Percentiles rank a stretch among this genome's conserved stretches.
Evolutionary conservation across 345 rosid species (phyloP).

Genomic region (sweet orange (Citrus sinensis)): DVS_A1.0 CM039163.1:15320001-15320500

Average conservation of each 20-base stretch:
- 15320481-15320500: neutral
- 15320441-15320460: neutral
- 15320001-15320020: slow-evolving; percentile 15
- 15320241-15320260: neutral
- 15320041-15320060: neutral
- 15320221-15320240: too few species aligned
- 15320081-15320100: neutral
- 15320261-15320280: neutral
- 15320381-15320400: neutral
- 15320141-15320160: slow-evolving; percentile 9
- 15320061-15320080: neutral
- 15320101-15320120: neutral
- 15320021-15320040: neutral
- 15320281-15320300: neutral
- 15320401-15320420: neutral
- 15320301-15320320: neutral
- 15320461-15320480: neutral
- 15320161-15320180: neutral
- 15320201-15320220: neutral
- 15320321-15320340: neutral
- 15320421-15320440: neutral
- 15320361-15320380: neutral
- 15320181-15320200: neutral
- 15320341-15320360: neutral
- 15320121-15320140: neutral